Evolutionary conservation across 192 early-diverging fungal genomes (phyloP).

Genomic region (Coemansia sp.): DNA sequence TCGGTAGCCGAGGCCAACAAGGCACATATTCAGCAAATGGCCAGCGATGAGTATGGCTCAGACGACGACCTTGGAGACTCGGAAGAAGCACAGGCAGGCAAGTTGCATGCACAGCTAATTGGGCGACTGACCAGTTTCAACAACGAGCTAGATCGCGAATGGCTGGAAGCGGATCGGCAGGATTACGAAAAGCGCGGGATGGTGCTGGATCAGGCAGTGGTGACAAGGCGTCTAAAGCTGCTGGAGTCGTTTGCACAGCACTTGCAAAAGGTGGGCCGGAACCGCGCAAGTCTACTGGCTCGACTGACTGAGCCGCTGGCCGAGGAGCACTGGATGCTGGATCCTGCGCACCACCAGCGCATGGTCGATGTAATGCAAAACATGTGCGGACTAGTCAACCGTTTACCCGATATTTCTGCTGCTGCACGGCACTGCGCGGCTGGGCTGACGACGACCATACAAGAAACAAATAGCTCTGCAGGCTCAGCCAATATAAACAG

Average conservation of each 20-base stretch:
- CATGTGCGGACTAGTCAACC: conserved; percentile 32
- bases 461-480: background rate
- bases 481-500: background rate
- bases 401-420: conserved; percentile 22
- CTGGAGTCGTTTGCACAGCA: conserved; percentile 28
- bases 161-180: conserved; percentile 20
- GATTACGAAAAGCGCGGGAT: conserved; percentile 29
- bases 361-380: conserved; percentile 33
- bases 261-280: conserved; percentile 26
- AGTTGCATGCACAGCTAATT: conserved; percentile 9
- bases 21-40: conserved; percentile 14
- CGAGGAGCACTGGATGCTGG: conserved; percentile 47
- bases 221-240: conserved; percentile 15
- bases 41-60: conserved; percentile 30
- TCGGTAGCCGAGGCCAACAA: conserved; percentile 12
- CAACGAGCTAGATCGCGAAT: conserved; percentile 1
- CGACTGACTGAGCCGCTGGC: conserved; percentile 39
- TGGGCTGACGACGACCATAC: background rate
- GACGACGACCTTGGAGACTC: conserved; percentile 38
- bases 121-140: conserved; percentile 8
- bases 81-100: conserved; percentile 27
- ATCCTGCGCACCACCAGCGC: conserved; percentile 31
- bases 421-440: conserved; percentile 28
- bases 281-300: conserved; percentile 26
- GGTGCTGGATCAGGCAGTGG: conserved; percentile 29